These are phyloP conservation scores for Histomonas meleagridis DNA, from an alignment of 208 protist genomes.

Conservation along the genomic window DNA sequence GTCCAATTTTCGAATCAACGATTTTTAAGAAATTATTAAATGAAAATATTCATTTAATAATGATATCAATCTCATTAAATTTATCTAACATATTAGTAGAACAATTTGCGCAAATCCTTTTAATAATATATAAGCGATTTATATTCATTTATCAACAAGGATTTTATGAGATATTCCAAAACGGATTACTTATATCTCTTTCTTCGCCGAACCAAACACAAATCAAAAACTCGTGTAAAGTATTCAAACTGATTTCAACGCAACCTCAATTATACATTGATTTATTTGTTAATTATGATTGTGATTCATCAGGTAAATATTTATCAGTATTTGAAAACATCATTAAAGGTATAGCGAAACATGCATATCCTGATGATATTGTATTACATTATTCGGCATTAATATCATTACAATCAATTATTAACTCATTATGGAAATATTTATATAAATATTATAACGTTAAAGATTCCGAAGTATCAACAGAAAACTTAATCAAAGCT, in stretches of 20 bases:
- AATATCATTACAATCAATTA: not conserved
- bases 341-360: not conserved
- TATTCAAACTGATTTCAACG: not conserved
- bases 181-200: not conserved
- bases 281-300: conserved; percentile 24
- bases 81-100: not conserved
- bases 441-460: not conserved
- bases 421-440: not conserved
- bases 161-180: not conserved
- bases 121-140: not conserved
- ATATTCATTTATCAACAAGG: not conserved
- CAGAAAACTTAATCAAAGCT: not conserved
- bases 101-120: not conserved
- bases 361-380: not conserved
- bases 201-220: not conserved
- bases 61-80: not conserved
- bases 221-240: not conserved
- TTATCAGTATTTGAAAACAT: not conserved
- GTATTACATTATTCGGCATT: not conserved
- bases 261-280: not conserved
- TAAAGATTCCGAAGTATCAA: not conserved
- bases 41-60: too few species aligned
- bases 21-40: too few species aligned
- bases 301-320: not conserved
- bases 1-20: too few species aligned